phyloP scores from a whole-genome alignment of 257 asterid species.

The Nyctanthes arbortristis region DNA sequence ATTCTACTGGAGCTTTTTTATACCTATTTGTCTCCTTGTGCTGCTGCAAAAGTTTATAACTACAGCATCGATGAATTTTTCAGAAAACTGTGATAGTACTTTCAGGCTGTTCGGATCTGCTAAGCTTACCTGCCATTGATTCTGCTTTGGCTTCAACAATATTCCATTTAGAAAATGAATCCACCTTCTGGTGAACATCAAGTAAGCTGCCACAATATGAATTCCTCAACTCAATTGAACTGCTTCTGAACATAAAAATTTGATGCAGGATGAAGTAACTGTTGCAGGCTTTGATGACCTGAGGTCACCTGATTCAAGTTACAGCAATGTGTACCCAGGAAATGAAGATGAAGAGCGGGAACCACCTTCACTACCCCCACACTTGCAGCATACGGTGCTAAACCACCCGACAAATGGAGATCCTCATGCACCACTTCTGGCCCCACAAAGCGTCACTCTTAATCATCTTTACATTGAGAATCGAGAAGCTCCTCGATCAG shows the following conservation, averaged over 20 bases:
- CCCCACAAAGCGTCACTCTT: slow-evolving; percentile 71
- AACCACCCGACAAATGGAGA: slow-evolving; percentile 49
- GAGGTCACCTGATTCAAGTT: slow-evolving; percentile 81
- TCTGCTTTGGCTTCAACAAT: neutral
- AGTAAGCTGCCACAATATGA: slow-evolving; percentile 41
- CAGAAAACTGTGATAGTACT: neutral
- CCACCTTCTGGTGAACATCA: slow-evolving; percentile 53
- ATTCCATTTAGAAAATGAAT: slow-evolving; percentile 39
- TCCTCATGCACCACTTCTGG: slow-evolving; percentile 47
- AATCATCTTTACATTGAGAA: slow-evolving; percentile 91
- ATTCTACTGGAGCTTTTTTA: neutral
- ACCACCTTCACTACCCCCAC: slow-evolving; percentile 76
- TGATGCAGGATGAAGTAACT: slow-evolving; percentile 65
- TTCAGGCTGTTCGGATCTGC: slow-evolving; percentile 29
- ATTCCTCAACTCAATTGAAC: neutral
- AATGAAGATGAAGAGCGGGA: slow-evolving; percentile 82
- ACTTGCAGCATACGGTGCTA: slow-evolving; percentile 68
- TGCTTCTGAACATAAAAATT: slow-evolving; percentile 1
- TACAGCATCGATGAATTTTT: neutral
- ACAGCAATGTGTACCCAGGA: slow-evolving; percentile 65
- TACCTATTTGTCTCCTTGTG: neutral
- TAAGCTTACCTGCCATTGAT: neutral
- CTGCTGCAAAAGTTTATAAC: too few relatives aligned
- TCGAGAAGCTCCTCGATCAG: slow-evolving; percentile 63
- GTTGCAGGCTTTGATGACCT: slow-evolving; percentile 85